Evolutionary conservation across 2,329 filamentous ascomycete genomes (phyloP).

Genomic region (Trichoderma sp.): DNA sequence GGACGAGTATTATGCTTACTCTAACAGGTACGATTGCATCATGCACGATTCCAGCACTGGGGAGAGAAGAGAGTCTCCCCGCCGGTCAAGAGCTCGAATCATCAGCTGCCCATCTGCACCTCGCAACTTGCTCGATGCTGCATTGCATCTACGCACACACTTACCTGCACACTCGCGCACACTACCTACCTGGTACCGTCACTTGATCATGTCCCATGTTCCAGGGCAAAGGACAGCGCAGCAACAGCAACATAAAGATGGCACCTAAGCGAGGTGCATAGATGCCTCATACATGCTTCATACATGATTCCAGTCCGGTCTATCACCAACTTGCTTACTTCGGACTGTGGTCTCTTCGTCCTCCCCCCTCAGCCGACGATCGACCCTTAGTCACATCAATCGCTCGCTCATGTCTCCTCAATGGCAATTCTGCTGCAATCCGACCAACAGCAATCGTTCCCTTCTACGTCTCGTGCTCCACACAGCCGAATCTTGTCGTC

Average conservation of each 20-base stretch:
- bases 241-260: neutral
- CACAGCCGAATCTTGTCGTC: neutral
- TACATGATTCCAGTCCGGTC: no score
- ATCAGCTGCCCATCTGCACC: neutral
- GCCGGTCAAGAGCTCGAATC: constrained; percentile 16
- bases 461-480: neutral
- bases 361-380: no score
- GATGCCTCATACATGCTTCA: neutral
- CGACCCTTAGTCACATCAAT: neutral
- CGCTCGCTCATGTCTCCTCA: neutral
- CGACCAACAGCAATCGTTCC: neutral
- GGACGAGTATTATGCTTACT: no score
- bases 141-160: constrained; percentile 1
- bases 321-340: no score
- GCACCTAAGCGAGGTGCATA: constrained; percentile 12
- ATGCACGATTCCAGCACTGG: no score
- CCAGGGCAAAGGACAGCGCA: constrained; percentile 6
- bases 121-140: neutral
- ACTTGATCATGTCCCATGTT: neutral
- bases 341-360: no score
- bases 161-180: no score
- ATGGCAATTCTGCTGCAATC: neutral
- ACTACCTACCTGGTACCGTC: neutral
- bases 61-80: neutral
- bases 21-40: no score